Percentiles rank a stretch among this genome's conserved stretches.
Conservation (phyloP, 2,329 filamentous ascomycete genomes). For the Fusarium sp. region DNA sequence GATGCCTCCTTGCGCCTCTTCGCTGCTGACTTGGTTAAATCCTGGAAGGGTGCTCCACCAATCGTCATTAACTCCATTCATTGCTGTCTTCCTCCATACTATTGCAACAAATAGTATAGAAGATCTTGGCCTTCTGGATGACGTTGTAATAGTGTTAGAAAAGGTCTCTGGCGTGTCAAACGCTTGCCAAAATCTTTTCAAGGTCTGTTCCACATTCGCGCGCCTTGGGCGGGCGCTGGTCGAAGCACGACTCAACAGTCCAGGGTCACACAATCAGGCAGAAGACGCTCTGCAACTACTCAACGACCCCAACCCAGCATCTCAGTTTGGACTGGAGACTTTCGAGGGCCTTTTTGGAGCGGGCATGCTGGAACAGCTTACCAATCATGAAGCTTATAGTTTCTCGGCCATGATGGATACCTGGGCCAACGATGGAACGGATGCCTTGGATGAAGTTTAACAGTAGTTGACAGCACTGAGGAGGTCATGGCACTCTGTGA, state of each 20-base stretch:
- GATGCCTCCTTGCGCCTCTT: not conserved
- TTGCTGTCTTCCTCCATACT: conserved; percentile 3
- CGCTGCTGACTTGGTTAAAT: not conserved
- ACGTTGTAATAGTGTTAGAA: conserved; percentile 3
- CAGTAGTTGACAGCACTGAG: not conserved
- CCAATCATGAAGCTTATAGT: conserved; percentile 7
- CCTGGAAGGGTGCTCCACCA: conserved; percentile 6
- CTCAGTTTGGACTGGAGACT: not conserved
- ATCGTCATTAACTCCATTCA: conserved; percentile 11
- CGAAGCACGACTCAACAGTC: not conserved
- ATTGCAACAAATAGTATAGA: conserved; percentile 3
- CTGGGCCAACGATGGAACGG: not conserved
- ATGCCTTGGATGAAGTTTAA: not conserved
- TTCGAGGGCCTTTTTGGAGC: conserved; percentile 9
- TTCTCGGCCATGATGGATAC: not conserved
- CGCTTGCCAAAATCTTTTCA: conserved; percentile 5
- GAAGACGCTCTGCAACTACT: not conserved
- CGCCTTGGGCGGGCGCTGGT: conserved; percentile 1
- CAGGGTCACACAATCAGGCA: not conserved
- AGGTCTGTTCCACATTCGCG: conserved; percentile 10
- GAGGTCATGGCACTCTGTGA: too few relatives aligned
- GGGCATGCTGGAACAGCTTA: conserved; percentile 7
- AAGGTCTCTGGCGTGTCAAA: conserved; percentile 1
- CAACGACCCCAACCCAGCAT: not conserved
- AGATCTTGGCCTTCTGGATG: conserved; percentile 1